These are phyloP conservation scores for Mortierella sp. DNA, from an alignment of 371 early-diverging fungal genomes.

Conservation along the genomic window DNA sequence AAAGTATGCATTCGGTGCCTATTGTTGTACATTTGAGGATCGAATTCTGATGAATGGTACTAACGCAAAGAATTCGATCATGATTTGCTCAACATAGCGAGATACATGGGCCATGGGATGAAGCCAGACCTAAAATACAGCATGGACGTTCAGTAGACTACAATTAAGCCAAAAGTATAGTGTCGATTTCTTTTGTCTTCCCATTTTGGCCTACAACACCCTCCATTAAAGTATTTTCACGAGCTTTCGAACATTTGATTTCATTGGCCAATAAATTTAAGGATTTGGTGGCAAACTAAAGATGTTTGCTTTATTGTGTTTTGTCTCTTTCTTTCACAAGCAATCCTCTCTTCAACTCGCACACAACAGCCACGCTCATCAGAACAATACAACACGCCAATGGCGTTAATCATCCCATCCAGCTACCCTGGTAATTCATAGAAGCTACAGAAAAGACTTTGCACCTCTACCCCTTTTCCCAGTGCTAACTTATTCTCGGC, in stretches of 20 bases:
- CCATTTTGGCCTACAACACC: too few relatives aligned
- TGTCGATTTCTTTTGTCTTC: too few relatives aligned
- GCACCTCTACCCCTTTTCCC: neutral
- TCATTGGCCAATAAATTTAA: neutral
- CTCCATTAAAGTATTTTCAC: too few relatives aligned
- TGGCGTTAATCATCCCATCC: slow-evolving; percentile 58
- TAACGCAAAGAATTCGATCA: neutral
- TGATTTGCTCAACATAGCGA: slow-evolving; percentile 65
- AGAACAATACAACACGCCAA: neutral
- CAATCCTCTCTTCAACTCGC: neutral
- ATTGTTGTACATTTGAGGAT: neutral
- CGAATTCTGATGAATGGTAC: neutral
- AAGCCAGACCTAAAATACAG: slow-evolving; percentile 84
- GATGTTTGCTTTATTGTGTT: neutral
- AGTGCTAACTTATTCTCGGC: neutral
- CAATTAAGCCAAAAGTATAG: slow-evolving; percentile 21
- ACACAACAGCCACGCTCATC: neutral
- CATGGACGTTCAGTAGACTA: slow-evolving; percentile 57
- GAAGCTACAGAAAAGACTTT: too few relatives aligned
- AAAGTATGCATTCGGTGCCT: slow-evolving; percentile 72
- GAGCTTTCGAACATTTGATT: neutral
- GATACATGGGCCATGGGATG: slow-evolving; percentile 98
- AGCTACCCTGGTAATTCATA: slow-evolving; percentile 59
- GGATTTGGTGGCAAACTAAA: neutral
- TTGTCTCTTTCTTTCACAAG: neutral